Conservation (phyloP, 2,329 filamentous ascomycete genomes). For the Aspergillus sp. region DNA sequence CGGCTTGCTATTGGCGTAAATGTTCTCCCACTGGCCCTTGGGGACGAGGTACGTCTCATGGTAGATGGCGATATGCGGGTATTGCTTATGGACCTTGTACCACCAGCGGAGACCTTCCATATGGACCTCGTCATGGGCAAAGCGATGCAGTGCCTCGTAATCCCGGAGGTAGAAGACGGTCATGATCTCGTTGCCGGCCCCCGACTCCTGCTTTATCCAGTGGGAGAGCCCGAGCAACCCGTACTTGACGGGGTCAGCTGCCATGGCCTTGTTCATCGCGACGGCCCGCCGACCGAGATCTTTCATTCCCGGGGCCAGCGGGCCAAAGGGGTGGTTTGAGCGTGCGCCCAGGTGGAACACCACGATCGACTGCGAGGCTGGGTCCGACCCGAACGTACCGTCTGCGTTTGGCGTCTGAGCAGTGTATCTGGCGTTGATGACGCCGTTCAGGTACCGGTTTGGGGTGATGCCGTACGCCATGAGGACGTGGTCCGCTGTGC, state of each 20-base stretch:
- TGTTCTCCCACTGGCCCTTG: conserved; percentile 41
- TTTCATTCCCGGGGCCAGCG: conserved; percentile 39
- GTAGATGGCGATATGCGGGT: conserved; percentile 43
- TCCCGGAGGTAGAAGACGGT: conserved; percentile 43
- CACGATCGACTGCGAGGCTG: conserved; percentile 48
- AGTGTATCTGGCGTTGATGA: conserved; percentile 35
- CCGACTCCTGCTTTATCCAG: conserved; percentile 32
- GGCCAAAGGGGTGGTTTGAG: conserved; percentile 40
- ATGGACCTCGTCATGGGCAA: conserved; percentile 43
- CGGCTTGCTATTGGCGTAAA: conserved; percentile 42
- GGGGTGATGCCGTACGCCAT: conserved; percentile 31
- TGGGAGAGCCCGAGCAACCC: conserved; percentile 18
- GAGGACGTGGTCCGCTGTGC: conserved; percentile 31
- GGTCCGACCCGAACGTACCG: conserved; percentile 38
- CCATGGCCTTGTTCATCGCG: conserved; percentile 31
- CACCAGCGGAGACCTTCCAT: conserved; percentile 46
- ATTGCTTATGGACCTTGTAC: conserved; percentile 33
- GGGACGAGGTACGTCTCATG: conserved; percentile 47
- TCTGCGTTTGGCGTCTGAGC: conserved; percentile 38
- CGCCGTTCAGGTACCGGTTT: conserved; percentile 40
- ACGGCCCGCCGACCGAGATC: conserved; percentile 24
- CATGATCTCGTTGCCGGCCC: conserved; percentile 35
- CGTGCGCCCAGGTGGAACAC: conserved; percentile 33
- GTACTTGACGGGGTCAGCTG: conserved; percentile 6
- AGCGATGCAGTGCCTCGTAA: conserved; percentile 44